Evolutionary conservation across 345 rosid genomes (phyloP).

Genomic region (Arabis alpina): DNA sequence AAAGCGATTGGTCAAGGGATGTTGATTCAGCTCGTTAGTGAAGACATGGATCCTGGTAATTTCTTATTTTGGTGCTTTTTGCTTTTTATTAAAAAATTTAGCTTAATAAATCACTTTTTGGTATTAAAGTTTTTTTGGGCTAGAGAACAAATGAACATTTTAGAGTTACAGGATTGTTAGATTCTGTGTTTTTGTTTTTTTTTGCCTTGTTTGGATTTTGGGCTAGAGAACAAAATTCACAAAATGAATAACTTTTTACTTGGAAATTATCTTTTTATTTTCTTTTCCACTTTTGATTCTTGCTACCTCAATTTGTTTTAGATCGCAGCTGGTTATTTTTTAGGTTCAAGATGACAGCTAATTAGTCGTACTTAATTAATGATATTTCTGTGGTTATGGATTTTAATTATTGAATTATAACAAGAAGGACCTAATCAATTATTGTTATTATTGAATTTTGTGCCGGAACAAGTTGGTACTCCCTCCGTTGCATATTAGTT

Average conservation of each 20-base stretch:
- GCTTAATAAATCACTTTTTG: no score
- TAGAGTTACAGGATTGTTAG: conserved; percentile 11
- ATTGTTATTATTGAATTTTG: background rate
- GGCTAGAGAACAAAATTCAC: no score
- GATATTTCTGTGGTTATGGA: conserved; percentile 1
- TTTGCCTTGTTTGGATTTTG: background rate
- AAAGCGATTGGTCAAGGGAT: conserved; percentile 86
- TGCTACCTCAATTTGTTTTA: background rate
- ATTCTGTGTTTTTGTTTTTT: conserved; percentile 4
- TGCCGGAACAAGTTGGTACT: conserved; percentile 13
- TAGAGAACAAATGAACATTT: conserved; percentile 30
- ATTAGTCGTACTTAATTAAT: conserved; percentile 23
- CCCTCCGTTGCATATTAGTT: no score
- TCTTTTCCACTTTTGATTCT: background rate
- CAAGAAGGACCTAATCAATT: background rate
- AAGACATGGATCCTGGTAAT: conserved; percentile 78
- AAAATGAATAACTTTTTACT: background rate
- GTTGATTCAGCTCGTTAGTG: conserved; percentile 79
- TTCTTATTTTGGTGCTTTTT: background rate
- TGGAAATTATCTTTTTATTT: conserved; percentile 3
- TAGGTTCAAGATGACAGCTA: conserved; percentile 33
- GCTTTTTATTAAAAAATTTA: background rate
- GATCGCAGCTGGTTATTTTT: background rate
- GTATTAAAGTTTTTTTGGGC: background rate
- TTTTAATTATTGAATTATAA: conserved; percentile 1